Base-by-base conservation (phyloP, 208 protist genomes). In the Trypanosoma rangeli region DNA sequence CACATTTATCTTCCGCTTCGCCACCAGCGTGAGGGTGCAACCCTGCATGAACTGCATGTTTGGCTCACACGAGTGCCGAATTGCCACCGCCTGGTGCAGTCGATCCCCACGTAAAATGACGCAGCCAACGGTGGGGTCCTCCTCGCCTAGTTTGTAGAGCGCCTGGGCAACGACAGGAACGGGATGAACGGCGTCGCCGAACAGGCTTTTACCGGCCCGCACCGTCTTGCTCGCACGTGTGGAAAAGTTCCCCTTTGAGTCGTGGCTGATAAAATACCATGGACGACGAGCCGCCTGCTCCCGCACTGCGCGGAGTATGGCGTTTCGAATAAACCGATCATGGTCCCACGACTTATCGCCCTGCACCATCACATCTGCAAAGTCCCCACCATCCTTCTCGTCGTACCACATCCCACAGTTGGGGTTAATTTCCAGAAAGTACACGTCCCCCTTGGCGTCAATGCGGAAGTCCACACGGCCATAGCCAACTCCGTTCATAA, bases 401-500 rank as follows among this genome's bases (percentile, higher is more conserved):
- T 74, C 64, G 71, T 96, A 96, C 86, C 87, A 94, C 89, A 96
- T 94, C 4, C 91, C 91, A 70, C 88, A 94, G 78, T 96, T 96
- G 31, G 88, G 88, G 68, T 96, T 96, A 74, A 96, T 96, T 73
- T 96, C 91, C 18, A 96, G 74, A 64, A 96, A 96, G 75, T 89
- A 89, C 12, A 85, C 83, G 50, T 85, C 83, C 15, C 78, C 80
- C 33, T 75, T 73, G 22, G 84, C 75, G 64, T 93, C 86, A 54
- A 96, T 94, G 70, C 91, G 91, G 67, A 96, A 94, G 83, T 96
- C 91, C 0, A 86, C 79, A 24, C 91, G 86, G 58, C 88, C 91
- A 74, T 93, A 94, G 63, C 88, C 88, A 54, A 96, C 88, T 42
- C 85, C 85, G 73, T 89, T 93, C 79, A 96, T 86, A 60, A 94